Evolutionary conservation across 116 monocot genomes (phyloP).

Genomic region (Papilionanthe hybrid): DNA sequence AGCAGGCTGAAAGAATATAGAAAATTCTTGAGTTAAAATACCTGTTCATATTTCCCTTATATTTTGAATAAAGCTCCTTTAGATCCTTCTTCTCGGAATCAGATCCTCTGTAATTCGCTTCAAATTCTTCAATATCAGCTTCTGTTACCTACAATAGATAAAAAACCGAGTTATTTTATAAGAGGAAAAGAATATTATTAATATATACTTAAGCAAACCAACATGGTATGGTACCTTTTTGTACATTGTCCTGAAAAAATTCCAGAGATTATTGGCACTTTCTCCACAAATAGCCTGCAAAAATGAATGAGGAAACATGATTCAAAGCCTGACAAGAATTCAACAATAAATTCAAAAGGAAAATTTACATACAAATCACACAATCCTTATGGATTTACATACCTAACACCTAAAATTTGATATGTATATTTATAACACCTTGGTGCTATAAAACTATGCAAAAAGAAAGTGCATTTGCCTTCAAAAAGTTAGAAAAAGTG

Average conservation of each 20-base stretch:
- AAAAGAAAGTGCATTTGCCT: too few species aligned
- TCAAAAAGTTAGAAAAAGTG: too few species aligned
- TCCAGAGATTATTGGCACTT: slow-evolving; percentile 59
- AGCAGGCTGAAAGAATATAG: too few species aligned
- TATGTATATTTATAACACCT: too few species aligned
- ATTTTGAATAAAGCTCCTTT: slow-evolving; percentile 66
- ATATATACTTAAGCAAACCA: too few species aligned
- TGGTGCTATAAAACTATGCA: too few species aligned
- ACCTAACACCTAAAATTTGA: too few species aligned
- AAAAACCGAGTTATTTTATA: background rate
- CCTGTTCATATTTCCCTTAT: slow-evolving; percentile 88
- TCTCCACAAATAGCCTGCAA: slow-evolving; percentile 61
- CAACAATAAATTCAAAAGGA: slow-evolving; percentile 2
- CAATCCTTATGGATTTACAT: too few species aligned
- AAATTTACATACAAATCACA: too few species aligned
- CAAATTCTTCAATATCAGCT: slow-evolving; percentile 97
- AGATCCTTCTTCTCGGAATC: slow-evolving; percentile 86
- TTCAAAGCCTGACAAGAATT: background rate
- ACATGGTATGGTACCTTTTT: slow-evolving; percentile 37
- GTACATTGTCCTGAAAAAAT: slow-evolving; percentile 69
- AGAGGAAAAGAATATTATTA: too few species aligned
- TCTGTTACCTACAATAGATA: slow-evolving; percentile 51
- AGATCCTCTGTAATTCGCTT: slow-evolving; percentile 87
- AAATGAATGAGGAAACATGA: background rate
- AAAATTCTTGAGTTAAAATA: slow-evolving; percentile 8